Percentiles rank a stretch among this genome's conserved stretches.
These are phyloP conservation scores for Ecytonucleospora hepatopenaei DNA, from an alignment of 371 early-diverging fungal species.

Conservation along the genomic window DNA sequence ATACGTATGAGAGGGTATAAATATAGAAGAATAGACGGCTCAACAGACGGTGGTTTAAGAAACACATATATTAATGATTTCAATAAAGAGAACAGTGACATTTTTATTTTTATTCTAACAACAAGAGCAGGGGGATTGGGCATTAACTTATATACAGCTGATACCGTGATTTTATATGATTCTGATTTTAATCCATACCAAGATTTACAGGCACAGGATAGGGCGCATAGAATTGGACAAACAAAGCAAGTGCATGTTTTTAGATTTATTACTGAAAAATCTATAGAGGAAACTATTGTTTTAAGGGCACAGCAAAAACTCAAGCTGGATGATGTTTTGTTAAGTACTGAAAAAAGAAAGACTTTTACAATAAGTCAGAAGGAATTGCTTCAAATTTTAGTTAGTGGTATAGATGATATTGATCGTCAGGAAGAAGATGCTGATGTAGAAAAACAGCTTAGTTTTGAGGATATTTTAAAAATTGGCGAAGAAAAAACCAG, in stretches of 20 bases:
- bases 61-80: constrained; percentile 79
- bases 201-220: constrained; percentile 96
- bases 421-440: constrained; percentile 59
- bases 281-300: constrained; percentile 70
- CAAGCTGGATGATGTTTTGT: constrained; percentile 85
- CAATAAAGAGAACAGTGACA: constrained; percentile 71
- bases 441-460: constrained; percentile 65
- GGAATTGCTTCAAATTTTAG: constrained; percentile 57
- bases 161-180: constrained; percentile 96
- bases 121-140: constrained; percentile 90
- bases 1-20: constrained; percentile 68
- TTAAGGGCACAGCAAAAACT: constrained; percentile 87
- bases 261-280: constrained; percentile 78
- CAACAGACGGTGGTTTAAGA: constrained; percentile 80
- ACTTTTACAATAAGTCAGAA: constrained; percentile 57
- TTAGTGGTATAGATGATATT: constrained; percentile 70
- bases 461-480: constrained; percentile 73
- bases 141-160: constrained; percentile 92
- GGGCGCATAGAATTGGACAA: constrained; percentile 99
- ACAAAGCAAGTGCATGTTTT: constrained; percentile 95
- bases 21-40: constrained; percentile 93
- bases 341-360: constrained; percentile 68
- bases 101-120: constrained; percentile 68
- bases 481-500: constrained; percentile 75
- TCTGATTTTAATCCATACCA: constrained; percentile 99